Base-by-base conservation (phyloP, 192 early-diverging fungal genomes). In the Umbelopsis ramanniana region DNA sequence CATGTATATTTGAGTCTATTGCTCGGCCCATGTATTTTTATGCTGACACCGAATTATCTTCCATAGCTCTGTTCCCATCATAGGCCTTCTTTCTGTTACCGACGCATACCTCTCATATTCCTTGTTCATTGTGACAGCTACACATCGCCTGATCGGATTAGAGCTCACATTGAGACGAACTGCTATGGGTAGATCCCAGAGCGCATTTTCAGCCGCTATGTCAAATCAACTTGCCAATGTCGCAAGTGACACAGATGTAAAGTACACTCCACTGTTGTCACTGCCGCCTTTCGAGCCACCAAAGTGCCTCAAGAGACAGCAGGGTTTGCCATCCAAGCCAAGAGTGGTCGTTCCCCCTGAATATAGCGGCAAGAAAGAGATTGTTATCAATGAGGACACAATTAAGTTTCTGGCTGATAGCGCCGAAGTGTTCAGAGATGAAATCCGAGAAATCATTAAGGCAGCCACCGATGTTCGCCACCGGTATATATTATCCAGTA, bases 61-160 rank as follows among this genome's bases (percentile, higher is more conserved):
- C 5, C 9, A 38, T 70, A 84, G 82, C 46, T 55, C 74, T 11
- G 79, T 78, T 10, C 87, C 76, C 50, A 78, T 92, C 43, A 76
- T 90, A 71, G 93, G 92, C 15, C 79, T 87, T 8, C 79, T 76
- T 3, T 72, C 88, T 10, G 71, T 93, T 6, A 85, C 84, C 4
- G 92, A 93, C 54, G 68, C 85, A 3, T 93, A 88, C 57, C 78
- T 94, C 38, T 90, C 91, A n/a, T 91, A 92, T 70, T 90, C 89
- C 29, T 72, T 92, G 15, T 52, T 94, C 19, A 74, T 86, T 8
- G 52, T 91, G 52, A 87, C 89, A 9, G 80, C 82, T 0, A 81
- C 86, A 15, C 81, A 76, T 47, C 84, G 87, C 48, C 73, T 91
- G 2, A 80, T 88, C 52, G 88, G 89, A 23, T 69, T 86, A 22